phyloP scores from a whole-genome alignment of 352 stramenopile species.

The Globisporangium sylvaticum region DNA sequence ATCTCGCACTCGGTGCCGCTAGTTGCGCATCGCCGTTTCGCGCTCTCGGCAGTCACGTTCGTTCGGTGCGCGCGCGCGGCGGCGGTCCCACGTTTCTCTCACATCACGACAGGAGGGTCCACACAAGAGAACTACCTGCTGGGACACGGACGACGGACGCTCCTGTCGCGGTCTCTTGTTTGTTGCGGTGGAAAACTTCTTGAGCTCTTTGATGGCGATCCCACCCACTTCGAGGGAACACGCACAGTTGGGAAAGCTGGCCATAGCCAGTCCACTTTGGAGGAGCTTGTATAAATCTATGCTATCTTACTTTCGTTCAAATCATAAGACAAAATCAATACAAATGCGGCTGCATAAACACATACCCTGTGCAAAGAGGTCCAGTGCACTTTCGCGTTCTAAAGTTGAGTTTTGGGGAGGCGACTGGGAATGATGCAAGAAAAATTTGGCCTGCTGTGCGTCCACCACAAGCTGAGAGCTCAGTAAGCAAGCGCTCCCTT shows the following conservation, averaged over 20 bases:
- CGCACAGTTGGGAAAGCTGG: background rate
- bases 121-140: constrained; percentile 14
- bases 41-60: background rate
- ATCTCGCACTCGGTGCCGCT: background rate
- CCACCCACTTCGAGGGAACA: constrained; percentile 8
- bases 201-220: constrained; percentile 2
- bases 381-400: background rate
- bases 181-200: background rate
- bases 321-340: too few relatives aligned
- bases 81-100: background rate
- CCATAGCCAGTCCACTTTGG: background rate
- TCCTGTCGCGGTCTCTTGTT: background rate
- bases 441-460: background rate
- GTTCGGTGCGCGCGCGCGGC: background rate
- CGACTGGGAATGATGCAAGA: background rate
- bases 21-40: background rate
- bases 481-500: background rate
- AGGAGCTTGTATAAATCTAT: background rate
- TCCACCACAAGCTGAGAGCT: background rate
- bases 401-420: background rate
- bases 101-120: background rate
- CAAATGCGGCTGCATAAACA: background rate
- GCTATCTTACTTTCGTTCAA: background rate
- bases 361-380: background rate
- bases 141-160: too few relatives aligned